Conservation (phyloP, 352 stramenopile genomes). For the Phytophthora pseudosyringae region DNA sequence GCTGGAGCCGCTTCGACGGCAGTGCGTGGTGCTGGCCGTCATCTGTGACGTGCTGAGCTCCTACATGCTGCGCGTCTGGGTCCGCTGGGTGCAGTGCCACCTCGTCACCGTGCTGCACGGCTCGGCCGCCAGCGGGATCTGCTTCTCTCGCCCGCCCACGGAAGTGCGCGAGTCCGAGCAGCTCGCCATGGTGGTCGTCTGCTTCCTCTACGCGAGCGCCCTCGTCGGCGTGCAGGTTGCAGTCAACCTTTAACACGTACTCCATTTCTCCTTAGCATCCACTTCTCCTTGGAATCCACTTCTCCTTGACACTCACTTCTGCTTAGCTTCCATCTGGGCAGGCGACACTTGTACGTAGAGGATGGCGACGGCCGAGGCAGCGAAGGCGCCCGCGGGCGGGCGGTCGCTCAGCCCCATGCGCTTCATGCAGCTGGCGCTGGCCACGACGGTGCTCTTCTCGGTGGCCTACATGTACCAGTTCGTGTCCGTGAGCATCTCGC, state of each 20-base stretch:
- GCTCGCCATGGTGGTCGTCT: slow-evolving; percentile 54
- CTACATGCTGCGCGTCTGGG: slow-evolving; percentile 62
- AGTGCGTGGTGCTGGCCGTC: slow-evolving; percentile 59
- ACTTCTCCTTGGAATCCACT: no score
- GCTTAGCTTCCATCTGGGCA: neutral
- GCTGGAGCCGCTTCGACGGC: slow-evolving; percentile 51
- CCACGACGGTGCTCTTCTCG: slow-evolving; percentile 62
- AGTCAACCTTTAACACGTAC: slow-evolving; percentile 47
- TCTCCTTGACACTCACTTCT: no score
- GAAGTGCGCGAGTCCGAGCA: slow-evolving; percentile 72
- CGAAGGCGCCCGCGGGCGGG: slow-evolving; percentile 5
- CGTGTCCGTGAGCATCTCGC: slow-evolving; percentile 53
- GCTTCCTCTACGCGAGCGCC: slow-evolving; percentile 64
- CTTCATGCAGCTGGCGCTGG: slow-evolving; percentile 78
- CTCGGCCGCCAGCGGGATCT: slow-evolving; percentile 22
- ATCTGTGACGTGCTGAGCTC: slow-evolving; percentile 70
- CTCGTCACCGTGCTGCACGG: slow-evolving; percentile 33
- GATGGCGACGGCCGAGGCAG: slow-evolving; percentile 24
- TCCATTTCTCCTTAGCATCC: neutral
- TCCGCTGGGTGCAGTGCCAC: slow-evolving; percentile 66
- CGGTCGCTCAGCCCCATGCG: slow-evolving; percentile 56
- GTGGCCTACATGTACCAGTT: slow-evolving; percentile 81
- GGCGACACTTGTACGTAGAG: slow-evolving; percentile 12
- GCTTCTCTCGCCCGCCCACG: slow-evolving; percentile 47
- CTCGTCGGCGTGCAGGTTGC: slow-evolving; percentile 71